These are phyloP conservation scores for Hymenoscyphus scutula DNA, from an alignment of 2,329 filamentous ascomycete species.

Conservation along the genomic window DNA sequence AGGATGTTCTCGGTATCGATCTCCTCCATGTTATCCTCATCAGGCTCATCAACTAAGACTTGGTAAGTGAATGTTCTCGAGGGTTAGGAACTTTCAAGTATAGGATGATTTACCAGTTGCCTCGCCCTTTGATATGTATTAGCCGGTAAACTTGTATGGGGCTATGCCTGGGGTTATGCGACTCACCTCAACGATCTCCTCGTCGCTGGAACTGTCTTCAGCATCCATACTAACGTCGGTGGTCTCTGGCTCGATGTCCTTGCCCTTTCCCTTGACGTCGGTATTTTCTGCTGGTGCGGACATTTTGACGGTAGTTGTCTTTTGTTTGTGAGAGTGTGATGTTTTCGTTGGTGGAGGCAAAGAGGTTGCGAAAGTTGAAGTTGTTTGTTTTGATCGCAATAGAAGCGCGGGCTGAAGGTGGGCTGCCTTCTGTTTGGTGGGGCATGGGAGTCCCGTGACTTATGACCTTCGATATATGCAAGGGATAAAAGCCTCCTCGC, in stretches of 20 bases:
- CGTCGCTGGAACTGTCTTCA: conserved; percentile 65
- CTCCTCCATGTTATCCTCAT: conserved; percentile 82
- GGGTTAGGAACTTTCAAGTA: conserved; percentile 11
- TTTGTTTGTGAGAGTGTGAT: neutral
- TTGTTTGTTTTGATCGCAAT: conserved; percentile 5
- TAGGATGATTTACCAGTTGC: conserved; percentile 29
- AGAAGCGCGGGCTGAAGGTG: conserved; percentile 2
- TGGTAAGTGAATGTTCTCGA: conserved; percentile 26
- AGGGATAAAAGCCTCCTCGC: neutral
- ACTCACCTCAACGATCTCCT: conserved; percentile 63
- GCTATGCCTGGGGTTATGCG: conserved; percentile 14
- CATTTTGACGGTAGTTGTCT: conserved; percentile 38
- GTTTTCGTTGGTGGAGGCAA: neutral
- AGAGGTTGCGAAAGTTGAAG: conserved; percentile 1
- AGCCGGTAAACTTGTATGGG: conserved; percentile 9
- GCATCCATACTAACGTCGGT: conserved; percentile 70
- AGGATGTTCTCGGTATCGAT: conserved; percentile 92
- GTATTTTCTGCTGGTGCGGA: conserved; percentile 45
- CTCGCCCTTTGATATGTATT: conserved; percentile 22
- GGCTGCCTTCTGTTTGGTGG: conserved; percentile 1
- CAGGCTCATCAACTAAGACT: conserved; percentile 62
- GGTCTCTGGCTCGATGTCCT: conserved; percentile 53
- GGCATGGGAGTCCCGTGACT: neutral
- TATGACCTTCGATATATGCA: neutral
- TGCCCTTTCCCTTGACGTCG: conserved; percentile 84